Conservation (phyloP, 2,329 filamentous ascomycete species). For the Onygenales sp. region DNA sequence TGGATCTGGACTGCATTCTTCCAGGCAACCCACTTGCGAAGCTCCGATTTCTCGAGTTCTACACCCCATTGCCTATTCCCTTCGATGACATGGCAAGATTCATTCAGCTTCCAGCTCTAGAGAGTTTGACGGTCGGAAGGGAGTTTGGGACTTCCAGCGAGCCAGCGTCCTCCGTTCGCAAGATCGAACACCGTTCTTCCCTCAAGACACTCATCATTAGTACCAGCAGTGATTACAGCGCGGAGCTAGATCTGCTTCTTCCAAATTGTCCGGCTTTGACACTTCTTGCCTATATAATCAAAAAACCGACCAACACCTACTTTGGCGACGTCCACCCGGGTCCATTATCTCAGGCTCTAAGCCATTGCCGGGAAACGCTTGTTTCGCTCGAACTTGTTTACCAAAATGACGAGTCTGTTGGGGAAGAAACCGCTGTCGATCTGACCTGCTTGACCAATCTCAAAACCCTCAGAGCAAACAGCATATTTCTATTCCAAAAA, state of each 20-base stretch:
- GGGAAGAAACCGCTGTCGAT: too few species aligned
- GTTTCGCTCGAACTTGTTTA: not conserved
- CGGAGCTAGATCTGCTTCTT: not conserved
- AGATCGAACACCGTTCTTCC: not conserved
- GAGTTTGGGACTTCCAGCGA: not conserved
- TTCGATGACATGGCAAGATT: too few species aligned
- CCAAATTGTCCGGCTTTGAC: not conserved
- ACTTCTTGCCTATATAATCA: not conserved
- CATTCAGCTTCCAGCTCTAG: not conserved
- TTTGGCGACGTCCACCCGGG: not conserved
- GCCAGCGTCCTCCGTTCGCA: not conserved
- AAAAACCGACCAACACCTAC: not conserved
- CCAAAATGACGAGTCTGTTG: not conserved
- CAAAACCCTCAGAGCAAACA: not conserved
- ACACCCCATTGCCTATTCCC: too few species aligned
- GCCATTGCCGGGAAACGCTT: not conserved
- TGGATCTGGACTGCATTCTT: too few species aligned
- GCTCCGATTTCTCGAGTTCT: too few species aligned
- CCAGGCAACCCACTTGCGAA: too few species aligned
- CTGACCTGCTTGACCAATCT: not conserved
- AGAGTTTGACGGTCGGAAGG: not conserved
- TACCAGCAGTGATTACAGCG: not conserved
- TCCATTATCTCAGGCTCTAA: not conserved
- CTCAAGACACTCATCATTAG: not conserved
- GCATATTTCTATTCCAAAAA: not conserved